Base-by-base conservation (phyloP, 352 stramenopile genomes). In the Globisporangium uncinulatum region DNA sequence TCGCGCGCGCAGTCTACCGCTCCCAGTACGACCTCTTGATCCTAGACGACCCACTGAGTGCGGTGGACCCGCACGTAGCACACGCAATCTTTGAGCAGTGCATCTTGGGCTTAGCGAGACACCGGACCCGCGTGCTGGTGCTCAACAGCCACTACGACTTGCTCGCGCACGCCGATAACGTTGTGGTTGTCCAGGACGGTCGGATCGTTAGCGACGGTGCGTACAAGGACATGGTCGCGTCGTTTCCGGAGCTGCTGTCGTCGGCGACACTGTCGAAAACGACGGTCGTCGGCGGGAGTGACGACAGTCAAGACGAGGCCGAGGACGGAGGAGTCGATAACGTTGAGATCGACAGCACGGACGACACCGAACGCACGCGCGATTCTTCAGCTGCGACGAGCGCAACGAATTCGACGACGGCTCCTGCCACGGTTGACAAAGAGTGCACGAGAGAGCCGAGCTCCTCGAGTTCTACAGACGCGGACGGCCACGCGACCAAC, bases 51-150 rank as follows among this genome's bases (percentile, higher is more conserved):
- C 84, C 91, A 14, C 60, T 99, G 7, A 91, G 79, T 60, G 96
- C 96, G 15, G 86, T 99, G 6, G 96, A 99, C 59, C 80, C 86
- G 20, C 93, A 99, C 64, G 95, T 99, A 11, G 95, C 87, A 0
- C 89, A 94, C 59, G 83, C 95, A 49, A 68, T 99, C 9, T 98
- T 98, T 60, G 60, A 83, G 5, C 61, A 98, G 24, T 95, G 89
- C 49, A 83, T 99, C 19, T 51, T 63, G 15, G 65, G 59, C 0
- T 61, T 98, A 8, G 70, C 73, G 6, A 34, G 83, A 19, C 42
- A 20, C 34, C 84, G 78, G 54, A 96, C 87, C 10, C 79, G 97
- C 1, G 54, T 99, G 44, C 66, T 98, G 1, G 94, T 97, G 4
- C 94, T 97, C 0, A 97, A 98, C 67, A 83, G 86, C 19, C 69